Evolutionary conservation across 176 grass and related monocot species (phyloP), one percentile per base, ranked within the genome.

Genomic region (Phyllostachys edulis): DNA sequence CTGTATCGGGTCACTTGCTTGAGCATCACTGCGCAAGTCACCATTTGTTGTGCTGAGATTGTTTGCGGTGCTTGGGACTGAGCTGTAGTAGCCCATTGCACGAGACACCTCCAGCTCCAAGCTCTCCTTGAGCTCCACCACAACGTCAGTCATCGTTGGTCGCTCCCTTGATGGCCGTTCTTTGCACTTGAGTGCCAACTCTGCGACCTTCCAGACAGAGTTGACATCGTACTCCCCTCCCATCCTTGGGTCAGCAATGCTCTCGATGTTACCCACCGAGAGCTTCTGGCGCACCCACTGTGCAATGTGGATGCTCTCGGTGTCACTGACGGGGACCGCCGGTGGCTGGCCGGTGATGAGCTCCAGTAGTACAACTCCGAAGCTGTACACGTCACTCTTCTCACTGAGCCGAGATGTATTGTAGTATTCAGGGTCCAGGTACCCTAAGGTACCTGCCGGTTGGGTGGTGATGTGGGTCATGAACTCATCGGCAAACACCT

Each of bases 371-470:
- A 91, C 87, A 0, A 92, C 88, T 27, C 91, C 91, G 76, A 97
- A 89, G 89, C 91, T 91, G 87, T 91, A 97, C 59, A 94, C 89
- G 85, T 97, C 94, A 10, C 87, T 94, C 76, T 91, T 94, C 56
- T 90, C 88, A 14, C 78, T 86, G 6, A 86, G 88, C 18, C 52
- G 78, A 4, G 78, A 82, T 13, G 88, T 90, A 14, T 86, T 70
- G 67, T 86, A 86, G 88, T 90, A 90, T 26, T 93, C 91, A 21
- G 91, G 91, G 55, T 90, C 91, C 18, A 93, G 71, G 34, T 93
- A 93, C 9, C 91, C 88, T 5, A 80, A 50, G 36, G 88, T 90
- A 7, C 88, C 85, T 9, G 82, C 80, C 0, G 87, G 88, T 12
- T 38, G 49, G 14, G 91, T 93, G 16, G 80, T 87, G 15, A 93